phyloP scores from a whole-genome alignment of 495 filamentous ascomycete species.

The Xylaria telfairii region DNA sequence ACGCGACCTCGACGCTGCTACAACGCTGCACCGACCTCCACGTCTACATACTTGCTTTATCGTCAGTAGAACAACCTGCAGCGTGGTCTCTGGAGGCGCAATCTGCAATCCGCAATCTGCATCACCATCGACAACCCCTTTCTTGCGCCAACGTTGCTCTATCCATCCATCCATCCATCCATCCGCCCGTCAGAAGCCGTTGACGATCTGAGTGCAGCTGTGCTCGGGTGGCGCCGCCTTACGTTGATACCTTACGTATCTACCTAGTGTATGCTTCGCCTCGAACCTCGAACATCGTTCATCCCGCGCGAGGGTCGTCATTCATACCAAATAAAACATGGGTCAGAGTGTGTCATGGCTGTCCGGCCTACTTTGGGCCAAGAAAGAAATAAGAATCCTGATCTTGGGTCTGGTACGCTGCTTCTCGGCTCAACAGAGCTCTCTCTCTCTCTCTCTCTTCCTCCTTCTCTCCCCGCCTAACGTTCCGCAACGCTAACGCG shows the following conservation, averaged over 20 bases:
- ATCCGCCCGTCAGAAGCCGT: not conserved
- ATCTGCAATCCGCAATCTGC: no score
- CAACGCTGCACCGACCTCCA: not conserved
- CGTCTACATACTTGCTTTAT: not conserved
- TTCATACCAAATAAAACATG: slow-evolving; percentile 60
- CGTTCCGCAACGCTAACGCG: slow-evolving; percentile 11
- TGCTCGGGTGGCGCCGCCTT: slow-evolving; percentile 2
- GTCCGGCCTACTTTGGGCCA: slow-evolving; percentile 77
- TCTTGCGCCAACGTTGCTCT: not conserved
- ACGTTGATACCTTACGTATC: slow-evolving; percentile 3
- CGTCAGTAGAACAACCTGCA: not conserved
- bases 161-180: no score
- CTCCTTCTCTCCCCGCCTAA: no score
- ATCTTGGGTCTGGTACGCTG: slow-evolving; percentile 89
- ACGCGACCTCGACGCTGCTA: not conserved
- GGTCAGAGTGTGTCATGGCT: slow-evolving; percentile 81
- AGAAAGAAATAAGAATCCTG: slow-evolving; percentile 97
- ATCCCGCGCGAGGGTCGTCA: not conserved
- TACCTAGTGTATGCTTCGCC: slow-evolving; percentile 3
- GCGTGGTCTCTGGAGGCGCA: not conserved
- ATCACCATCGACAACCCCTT: slow-evolving; percentile 8
- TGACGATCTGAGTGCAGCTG: not conserved
- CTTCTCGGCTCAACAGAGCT: not conserved
- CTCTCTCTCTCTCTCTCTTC: no score
- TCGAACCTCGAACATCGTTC: not conserved